Base-by-base conservation (phyloP, 129 eudicot species). In the Lactuca saligna region DNA sequence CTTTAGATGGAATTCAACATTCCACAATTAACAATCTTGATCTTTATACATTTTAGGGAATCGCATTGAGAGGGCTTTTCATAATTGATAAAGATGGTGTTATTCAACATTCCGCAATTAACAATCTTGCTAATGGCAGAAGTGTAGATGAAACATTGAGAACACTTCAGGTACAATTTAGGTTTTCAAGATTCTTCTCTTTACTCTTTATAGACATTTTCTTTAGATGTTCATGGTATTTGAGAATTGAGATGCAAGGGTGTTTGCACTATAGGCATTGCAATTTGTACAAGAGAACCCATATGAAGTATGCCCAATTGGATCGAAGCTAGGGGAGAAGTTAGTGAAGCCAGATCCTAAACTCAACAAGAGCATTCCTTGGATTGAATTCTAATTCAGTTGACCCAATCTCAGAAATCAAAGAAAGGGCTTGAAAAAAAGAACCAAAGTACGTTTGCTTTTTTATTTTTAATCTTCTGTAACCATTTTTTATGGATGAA, bases 271-370 rank as follows among this genome's bases (percentile, higher is more conserved):
- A 63, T 79, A 92, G 98, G 98, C 98, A 44, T 75, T 92, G 86
- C 98, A 92, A 80, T 92, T 55, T 57, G 98, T 92, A 68, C 98
- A 92, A 79, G 96, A 92, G 66, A 92, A 92, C 75, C 98, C 96
- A 0, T 96, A 92, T 68, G 96, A 92, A 61, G 98, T 92, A 39
- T 92, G 98, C 82, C 98, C 98, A 38, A 96, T 95, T 76, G 98
- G 96, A 61, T 92, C 96, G 98, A 92, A 92, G 86, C 98, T 96
- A 15, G 98, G 98, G 78, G 98, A 92, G 78, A 92, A 86, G 75
- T 78, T 95, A 53, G 88, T 92, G 98, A 88, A 92, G 67, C 98
- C 98, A 65, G 98, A 92, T 72, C 96, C 96, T 41, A 92, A 92
- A 84, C 82, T 71, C n/a, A n/a, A n/a, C n/a, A n/a, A 76, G 80